phyloP scores from a whole-genome alignment of 208 protist genomes.

The Leishmania aethiopica region DNA sequence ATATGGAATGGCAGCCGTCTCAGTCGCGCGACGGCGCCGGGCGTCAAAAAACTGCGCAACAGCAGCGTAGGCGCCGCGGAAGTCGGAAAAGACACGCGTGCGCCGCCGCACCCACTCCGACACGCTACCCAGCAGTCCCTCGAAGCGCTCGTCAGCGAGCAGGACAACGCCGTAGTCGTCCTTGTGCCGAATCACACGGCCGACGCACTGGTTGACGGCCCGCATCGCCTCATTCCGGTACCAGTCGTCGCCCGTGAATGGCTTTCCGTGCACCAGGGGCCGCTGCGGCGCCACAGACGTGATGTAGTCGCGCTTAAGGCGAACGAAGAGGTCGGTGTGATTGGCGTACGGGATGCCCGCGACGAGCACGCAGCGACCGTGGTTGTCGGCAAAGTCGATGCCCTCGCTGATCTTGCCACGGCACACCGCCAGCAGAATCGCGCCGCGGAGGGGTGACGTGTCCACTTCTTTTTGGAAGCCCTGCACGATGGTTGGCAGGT shows the following conservation, averaged over 20 bases:
- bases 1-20: conserved; percentile 28
- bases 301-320: conserved; percentile 82
- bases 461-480: conserved; percentile 81
- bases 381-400: conserved; percentile 96
- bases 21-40: conserved; percentile 17
- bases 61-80: conserved; percentile 65
- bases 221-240: conserved; percentile 95
- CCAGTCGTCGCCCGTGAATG: conserved; percentile 94
- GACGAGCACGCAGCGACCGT: conserved; percentile 95
- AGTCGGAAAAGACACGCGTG: conserved; percentile 52
- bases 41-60: conserved; percentile 71
- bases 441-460: conserved; percentile 54
- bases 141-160: conserved; percentile 95
- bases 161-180: conserved; percentile 97
- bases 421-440: conserved; percentile 96
- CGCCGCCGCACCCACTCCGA: conserved; percentile 70
- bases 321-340: conserved; percentile 88
- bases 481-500: conserved; percentile 59
- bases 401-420: conserved; percentile 98
- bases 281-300: conserved; percentile 61
- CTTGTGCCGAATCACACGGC: conserved; percentile 97
- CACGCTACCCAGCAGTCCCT: conserved; percentile 34
- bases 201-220: conserved; percentile 97
- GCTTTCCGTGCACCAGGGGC: conserved; percentile 66
- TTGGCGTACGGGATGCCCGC: conserved; percentile 95